Base-by-base conservation (phyloP, 2,329 filamentous ascomycete species). In the Diaporthe citriasiana region DNA sequence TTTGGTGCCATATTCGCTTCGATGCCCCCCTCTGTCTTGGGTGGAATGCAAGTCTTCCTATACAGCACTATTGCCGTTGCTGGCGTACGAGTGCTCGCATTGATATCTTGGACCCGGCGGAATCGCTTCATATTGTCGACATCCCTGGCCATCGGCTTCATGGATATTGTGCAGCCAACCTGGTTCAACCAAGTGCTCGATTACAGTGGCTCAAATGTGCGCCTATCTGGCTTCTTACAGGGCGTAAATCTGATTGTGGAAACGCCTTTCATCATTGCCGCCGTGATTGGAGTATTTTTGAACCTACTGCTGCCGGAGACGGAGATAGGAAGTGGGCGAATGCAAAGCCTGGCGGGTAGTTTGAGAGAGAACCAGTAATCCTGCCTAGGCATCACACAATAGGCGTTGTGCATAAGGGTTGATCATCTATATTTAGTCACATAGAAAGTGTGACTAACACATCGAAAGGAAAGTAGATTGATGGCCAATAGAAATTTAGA, bases 61-160 rank as follows among this genome's bases (percentile, higher is more conserved):
- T 93, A 93, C 84, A 86, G 86, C 42, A 89, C 91, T 9, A 92
- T 93, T 45, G 89, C 90, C 0, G 88, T 92, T 4, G 91, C 89
- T 17, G 92, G 92, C 79, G 88, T 93, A 76, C 87, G 91, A 5
- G 93, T 94, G 76, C 90, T 93, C 74, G 87, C 87, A 15, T 88
- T 89, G 9, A 87, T 91, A 45, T 86, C 88, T 0, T 93, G 92
- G 80, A 93, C 89, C 0, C 86, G 91, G 8, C 87, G 91, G 5
- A 93, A 92, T 77, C 85, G 91, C 0, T 93, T 93, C 81, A 90
- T 93, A 76, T 82, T 93, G 30, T 92, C 91, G 0, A 90, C 90
- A 0, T 74, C 72, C 25, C 85, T 93, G 63, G 86, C 90, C 0
- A 82, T 92, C 7, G 91, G 91, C 1, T 90, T 91, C 79, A 82